Evolutionary conservation across 768 basidiomycete species (phyloP), one percentile per base, ranked within the genome.

Genomic region (Mrakia blollopis): DNA sequence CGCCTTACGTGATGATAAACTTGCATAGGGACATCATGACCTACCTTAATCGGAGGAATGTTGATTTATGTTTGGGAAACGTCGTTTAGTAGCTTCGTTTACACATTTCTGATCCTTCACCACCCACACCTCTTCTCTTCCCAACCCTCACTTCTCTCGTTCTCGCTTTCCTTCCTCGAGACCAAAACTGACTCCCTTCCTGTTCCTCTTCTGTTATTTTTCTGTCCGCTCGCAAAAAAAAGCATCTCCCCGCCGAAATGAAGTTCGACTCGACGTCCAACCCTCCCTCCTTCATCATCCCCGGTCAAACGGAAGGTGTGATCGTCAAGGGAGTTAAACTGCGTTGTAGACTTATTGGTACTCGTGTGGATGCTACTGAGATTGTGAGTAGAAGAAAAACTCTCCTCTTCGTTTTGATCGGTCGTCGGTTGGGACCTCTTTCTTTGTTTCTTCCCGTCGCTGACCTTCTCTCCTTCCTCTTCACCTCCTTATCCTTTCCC

Each of bases 301-400:
- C 92, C 13, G 67, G 47, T 35, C 28, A 70, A 21, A 94, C 93
- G 0, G 92, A 93, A 54, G 92, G 93, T 72, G 91, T 77, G 79
- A 95, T 98, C 78, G 92, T 95, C 83, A 95, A 94, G 84, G 93
- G 94, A 80, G 93, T 93, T 0, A 89, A 90, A 72, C 90, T 98
- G 69, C 89, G 97, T 54, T 87, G 98, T 83, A 96, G 98, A 85
- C 93, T 99, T 62, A 95, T 99, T n/a, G 97, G 97, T 44, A 97
- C 94, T 32, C 89, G 95, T 82, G 93, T 98, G 5, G 97, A 99
- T 82, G 94, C 95, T 47, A 98, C 94, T 32, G 95, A 98, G 84
- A 97, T 99, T 80, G 94, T 95, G 82, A 80, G 93, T 86, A 23
- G 8, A 18, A 41, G 6, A 41, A 41, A 41, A 41, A 5, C 39